Evolutionary conservation across 148 eudicot genomes (phyloP).

Genomic region (Talinum fruticosum): DNA sequence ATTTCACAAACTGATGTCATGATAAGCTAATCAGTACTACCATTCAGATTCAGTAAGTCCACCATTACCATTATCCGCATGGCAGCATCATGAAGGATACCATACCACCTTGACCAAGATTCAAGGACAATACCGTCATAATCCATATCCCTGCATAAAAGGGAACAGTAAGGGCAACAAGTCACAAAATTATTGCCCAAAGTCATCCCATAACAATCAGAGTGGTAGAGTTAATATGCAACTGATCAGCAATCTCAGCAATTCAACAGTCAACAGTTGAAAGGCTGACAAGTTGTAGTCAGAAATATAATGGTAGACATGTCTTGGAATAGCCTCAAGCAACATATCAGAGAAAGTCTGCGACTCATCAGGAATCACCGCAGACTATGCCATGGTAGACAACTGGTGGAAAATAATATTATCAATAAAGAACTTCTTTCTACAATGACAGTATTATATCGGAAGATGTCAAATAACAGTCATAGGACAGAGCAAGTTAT

Average conservation of each 20-base stretch:
- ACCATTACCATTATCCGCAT: slow-evolving; percentile 62
- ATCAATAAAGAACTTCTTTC: neutral
- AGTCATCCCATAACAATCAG: neutral
- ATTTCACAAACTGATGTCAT: neutral
- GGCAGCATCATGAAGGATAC: slow-evolving; percentile 66
- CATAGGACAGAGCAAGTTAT: neutral
- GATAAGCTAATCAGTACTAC: neutral
- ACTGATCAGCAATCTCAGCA: neutral
- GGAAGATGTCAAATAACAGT: neutral
- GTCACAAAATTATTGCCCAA: neutral
- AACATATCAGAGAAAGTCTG: neutral
- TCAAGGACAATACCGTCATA: slow-evolving; percentile 96
- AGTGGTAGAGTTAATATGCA: neutral
- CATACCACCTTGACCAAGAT: slow-evolving; percentile 99
- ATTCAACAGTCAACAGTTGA: neutral
- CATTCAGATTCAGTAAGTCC: neutral
- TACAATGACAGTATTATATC: neutral
- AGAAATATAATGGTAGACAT: neutral
- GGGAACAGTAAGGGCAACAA: neutral
- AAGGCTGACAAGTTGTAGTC: neutral
- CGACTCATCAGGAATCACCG: neutral
- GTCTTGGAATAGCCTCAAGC: neutral
- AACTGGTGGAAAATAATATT: neutral
- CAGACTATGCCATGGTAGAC: neutral
- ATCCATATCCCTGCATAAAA: slow-evolving; percentile 68